These are phyloP conservation scores for Tarenaya hassleriana DNA, from an alignment of 345 rosid genomes.

Conservation along the genomic window DNA sequence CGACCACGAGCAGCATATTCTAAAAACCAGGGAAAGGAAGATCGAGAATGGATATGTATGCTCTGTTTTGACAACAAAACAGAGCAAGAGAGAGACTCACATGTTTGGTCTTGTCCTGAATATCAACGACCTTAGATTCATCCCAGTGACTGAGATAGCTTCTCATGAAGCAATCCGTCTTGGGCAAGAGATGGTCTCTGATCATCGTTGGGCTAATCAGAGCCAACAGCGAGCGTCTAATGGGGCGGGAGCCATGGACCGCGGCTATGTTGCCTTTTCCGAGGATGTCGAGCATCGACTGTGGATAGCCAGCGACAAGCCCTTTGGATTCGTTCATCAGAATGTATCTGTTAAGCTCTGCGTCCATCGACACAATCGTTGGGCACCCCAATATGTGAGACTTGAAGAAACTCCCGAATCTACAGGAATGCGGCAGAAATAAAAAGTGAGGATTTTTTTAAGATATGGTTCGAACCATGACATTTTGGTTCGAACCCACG, in stretches of 20 bases:
- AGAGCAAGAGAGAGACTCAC: slow-evolving; percentile 34
- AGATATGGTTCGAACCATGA: no score
- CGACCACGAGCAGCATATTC: slow-evolving; percentile 14
- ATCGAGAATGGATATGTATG: no score
- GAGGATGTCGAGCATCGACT: slow-evolving; percentile 88
- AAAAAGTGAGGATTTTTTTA: slow-evolving; percentile 6
- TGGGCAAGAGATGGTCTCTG: slow-evolving; percentile 70
- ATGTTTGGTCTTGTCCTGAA: slow-evolving; percentile 85
- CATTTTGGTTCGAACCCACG: neutral
- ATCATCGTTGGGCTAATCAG: slow-evolving; percentile 73
- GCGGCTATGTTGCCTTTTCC: slow-evolving; percentile 95
- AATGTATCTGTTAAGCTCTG: slow-evolving; percentile 76
- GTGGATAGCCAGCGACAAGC: slow-evolving; percentile 95
- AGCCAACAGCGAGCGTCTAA: slow-evolving; percentile 80
- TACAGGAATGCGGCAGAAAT: slow-evolving; percentile 26
- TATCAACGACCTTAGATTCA: slow-evolving; percentile 41
- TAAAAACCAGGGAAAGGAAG: neutral
- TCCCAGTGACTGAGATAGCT: slow-evolving; percentile 70
- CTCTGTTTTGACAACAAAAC: neutral
- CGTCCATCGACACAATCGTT: slow-evolving; percentile 92
- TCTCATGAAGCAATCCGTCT: slow-evolving; percentile 80
- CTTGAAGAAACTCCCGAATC: slow-evolving; percentile 84
- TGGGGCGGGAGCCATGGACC: slow-evolving; percentile 81
- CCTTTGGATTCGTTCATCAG: slow-evolving; percentile 88
- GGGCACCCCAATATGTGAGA: slow-evolving; percentile 94